phyloP scores from a whole-genome alignment of 2,329 filamentous ascomycete species.

The Pseudogymnoascus sp. region DNA sequence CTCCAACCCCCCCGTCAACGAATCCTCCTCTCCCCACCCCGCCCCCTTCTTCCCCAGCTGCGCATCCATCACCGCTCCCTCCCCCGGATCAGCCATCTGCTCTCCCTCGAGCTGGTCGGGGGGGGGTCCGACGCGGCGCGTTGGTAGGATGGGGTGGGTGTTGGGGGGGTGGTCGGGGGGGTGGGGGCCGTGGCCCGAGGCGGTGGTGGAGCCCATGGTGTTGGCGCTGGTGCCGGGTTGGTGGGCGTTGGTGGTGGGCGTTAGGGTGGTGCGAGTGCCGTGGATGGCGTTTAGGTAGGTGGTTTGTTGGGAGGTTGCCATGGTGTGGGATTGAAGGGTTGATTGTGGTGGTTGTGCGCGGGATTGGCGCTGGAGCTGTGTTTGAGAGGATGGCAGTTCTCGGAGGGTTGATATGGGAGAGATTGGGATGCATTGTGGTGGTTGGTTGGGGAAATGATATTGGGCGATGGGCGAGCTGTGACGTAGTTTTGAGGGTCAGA shows the following conservation, averaged over 20 bases:
- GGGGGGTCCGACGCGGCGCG: conserved; percentile 23
- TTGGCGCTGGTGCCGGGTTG: conserved; percentile 21
- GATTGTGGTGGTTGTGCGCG: neutral
- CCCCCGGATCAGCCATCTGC: conserved; percentile 24
- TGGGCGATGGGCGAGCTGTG: neutral
- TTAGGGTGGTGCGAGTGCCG: conserved; percentile 22
- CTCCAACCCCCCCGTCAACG: conserved; percentile 25
- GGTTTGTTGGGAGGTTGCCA: conserved; percentile 26
- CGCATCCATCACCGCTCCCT: conserved; percentile 26
- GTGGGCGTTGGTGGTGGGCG: conserved; percentile 16
- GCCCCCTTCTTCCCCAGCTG: conserved; percentile 27
- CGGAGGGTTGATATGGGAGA: neutral
- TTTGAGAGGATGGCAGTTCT: neutral
- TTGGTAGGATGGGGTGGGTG: conserved; percentile 20
- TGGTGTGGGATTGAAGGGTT: conserved; percentile 7
- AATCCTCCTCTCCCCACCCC: conserved; percentile 26
- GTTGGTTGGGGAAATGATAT: neutral
- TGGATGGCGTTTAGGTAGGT: conserved; percentile 20
- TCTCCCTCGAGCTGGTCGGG: conserved; percentile 28
- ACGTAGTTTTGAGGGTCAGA: neutral
- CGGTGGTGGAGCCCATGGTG: conserved; percentile 25
- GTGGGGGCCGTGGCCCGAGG: conserved; percentile 24
- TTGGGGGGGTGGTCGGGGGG: conserved; percentile 25
- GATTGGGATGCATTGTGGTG: neutral
- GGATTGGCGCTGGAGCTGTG: neutral